Conservation (phyloP, 1,284 basidiomycete species). For the Macrocystidia cucumis region DNA sequence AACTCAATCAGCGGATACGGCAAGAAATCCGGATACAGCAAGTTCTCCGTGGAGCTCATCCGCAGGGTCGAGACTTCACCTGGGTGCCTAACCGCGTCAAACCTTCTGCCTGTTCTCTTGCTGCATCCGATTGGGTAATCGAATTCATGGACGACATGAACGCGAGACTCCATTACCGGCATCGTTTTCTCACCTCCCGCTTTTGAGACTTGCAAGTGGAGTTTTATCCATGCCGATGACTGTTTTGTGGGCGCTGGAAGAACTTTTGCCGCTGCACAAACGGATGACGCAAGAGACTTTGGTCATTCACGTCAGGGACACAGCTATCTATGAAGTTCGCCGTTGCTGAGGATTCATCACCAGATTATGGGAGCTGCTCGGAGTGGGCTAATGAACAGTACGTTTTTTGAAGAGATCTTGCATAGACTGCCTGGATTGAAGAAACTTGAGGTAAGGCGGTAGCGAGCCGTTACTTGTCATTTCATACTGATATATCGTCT, state of each 20-base stretch:
- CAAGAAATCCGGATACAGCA: constrained; percentile 13
- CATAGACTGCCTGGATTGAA: constrained; percentile 26
- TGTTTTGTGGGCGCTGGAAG: constrained; percentile 22
- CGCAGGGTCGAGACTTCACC: constrained; percentile 9
- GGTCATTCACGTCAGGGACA: constrained; percentile 19
- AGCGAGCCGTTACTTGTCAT: too few species aligned
- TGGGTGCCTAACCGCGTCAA: constrained; percentile 22
- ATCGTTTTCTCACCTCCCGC: constrained; percentile 6
- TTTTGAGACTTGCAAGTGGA: constrained; percentile 17
- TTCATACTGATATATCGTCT: too few species aligned
- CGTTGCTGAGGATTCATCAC: background rate
- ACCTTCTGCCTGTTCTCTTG: constrained; percentile 14
- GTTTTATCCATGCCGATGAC: constrained; percentile 24
- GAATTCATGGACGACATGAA: constrained; percentile 14
- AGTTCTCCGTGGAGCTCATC: constrained; percentile 9
- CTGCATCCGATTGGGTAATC: constrained; percentile 12
- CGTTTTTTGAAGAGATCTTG: constrained; percentile 27
- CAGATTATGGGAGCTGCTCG: constrained; percentile 24
- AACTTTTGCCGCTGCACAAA: constrained; percentile 15
- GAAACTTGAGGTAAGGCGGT: constrained; percentile 17
- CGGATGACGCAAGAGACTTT: constrained; percentile 22
- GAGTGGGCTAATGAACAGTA: constrained; percentile 16
- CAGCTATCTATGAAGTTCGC: background rate
- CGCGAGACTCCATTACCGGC: constrained; percentile 5
- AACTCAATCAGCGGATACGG: constrained; percentile 17